Base-by-base conservation (phyloP, 148 eudicot species). In the Talinum fruticosum region DNA sequence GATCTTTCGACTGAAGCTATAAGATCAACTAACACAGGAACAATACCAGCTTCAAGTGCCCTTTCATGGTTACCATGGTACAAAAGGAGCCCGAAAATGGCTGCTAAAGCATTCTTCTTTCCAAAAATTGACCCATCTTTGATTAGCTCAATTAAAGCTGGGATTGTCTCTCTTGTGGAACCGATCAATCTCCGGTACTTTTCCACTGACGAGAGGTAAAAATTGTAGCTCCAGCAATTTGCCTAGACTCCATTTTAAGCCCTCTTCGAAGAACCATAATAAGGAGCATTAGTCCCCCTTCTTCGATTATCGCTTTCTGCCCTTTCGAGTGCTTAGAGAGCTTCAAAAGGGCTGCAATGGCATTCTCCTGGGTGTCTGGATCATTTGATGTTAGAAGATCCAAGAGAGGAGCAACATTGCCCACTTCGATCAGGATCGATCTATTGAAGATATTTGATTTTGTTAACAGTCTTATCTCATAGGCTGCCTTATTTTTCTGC, bases 151-250 rank as follows among this genome's bases (percentile, higher is more conserved):
- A 84, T 74, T 64, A 94, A 65, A 5, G 89, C 81, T 6, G 90
- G 86, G 34, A 94, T 82, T 0, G 87, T 86, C 34, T 82, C 85
- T 10, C 80, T 66, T 0, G 82, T 82, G 6, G 83, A 82, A 2
- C 97, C 97, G n/a, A 94, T 85, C 54, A 88, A 32, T 41, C 73
- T 86, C 61, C 93, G 80, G 71, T 90, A 84, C 45, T 84, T 88
- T 13, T 81, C 85, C 5, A 86, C 82, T 0, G 96, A 87, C 0
- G 93, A 79, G 5, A 94, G 85, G 76, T 94, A 94, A 62, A 94
- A 94, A 94, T 71, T 2, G 85, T 88, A 0, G 96, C 98, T 6
- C 97, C 96, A 21, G 97, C 93, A 2, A 85, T 87, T 30, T 95
- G 96, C 24, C 82, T 82, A 0, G 87, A 61, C 74, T 95, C 97